These are phyloP conservation scores for Nannochloris sp. DNA, from an alignment of 139 green algal species.

Conservation along the genomic window DNA sequence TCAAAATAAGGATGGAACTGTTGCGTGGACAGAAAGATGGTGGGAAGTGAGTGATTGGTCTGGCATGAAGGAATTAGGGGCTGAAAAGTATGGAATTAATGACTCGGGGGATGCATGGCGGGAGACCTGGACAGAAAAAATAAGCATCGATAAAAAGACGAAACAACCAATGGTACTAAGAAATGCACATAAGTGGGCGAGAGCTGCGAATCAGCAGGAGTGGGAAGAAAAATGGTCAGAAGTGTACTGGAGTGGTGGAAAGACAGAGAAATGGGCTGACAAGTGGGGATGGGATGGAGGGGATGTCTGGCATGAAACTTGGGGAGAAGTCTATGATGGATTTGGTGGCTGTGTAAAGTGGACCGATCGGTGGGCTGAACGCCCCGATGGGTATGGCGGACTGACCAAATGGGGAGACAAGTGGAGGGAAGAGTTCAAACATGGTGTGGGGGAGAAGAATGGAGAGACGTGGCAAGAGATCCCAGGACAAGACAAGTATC, in stretches of 20 bases:
- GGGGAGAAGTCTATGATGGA: conserved; percentile 74
- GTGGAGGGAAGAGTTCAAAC: conserved; percentile 72
- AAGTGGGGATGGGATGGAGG: conserved; percentile 65
- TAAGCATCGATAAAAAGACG: conserved; percentile 41
- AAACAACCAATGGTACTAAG: conserved; percentile 58
- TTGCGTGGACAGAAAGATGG: conserved; percentile 69
- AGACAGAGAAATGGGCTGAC: conserved; percentile 71
- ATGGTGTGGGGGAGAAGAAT: conserved; percentile 58
- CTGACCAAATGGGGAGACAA: conserved; percentile 80
- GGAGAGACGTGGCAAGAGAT: conserved; percentile 51
- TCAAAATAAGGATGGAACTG: conserved; percentile 3
- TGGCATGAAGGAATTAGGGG: conserved; percentile 71
- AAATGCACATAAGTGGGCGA: conserved; percentile 72
- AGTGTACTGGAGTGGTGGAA: conserved; percentile 45
- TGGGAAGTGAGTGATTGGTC: conserved; percentile 72
- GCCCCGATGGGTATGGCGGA: conserved; percentile 29
- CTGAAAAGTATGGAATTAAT: conserved; percentile 55
- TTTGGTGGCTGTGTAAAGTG: conserved; percentile 57
- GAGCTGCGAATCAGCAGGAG: conserved; percentile 32
- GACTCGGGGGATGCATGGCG: conserved; percentile 53
- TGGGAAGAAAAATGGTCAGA: conserved; percentile 90
- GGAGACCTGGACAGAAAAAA: conserved; percentile 67
- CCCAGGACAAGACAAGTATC: conserved; percentile 38
- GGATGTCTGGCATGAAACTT: conserved; percentile 82
- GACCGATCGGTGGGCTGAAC: conserved; percentile 78